Base-by-base conservation (phyloP, 768 basidiomycete species). In the Leccinellum rugosiceps region DNA sequence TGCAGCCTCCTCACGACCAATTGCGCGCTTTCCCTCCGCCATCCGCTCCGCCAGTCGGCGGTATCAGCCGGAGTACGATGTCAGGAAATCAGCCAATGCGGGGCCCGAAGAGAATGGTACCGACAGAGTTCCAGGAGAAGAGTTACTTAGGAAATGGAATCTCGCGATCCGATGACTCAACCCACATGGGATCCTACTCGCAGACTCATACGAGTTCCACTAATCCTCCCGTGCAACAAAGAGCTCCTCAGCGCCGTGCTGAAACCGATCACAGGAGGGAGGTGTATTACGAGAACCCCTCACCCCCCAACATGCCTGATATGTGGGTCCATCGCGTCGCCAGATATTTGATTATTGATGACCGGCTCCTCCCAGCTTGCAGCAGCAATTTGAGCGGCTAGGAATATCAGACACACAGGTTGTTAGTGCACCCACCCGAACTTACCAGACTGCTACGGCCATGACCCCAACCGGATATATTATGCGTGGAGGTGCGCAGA, bases 11-110 rank as follows among this genome's bases (percentile, higher is more conserved):
- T 28, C 63, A 72, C 60, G 79, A 81, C 25, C 76, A 73, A 26
- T 74, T 83, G 64, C 81, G 78, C 14, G 74, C 78, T 9, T 80
- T 80, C 28, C 84, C 80, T 21, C 75, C 77, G 69, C 62, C 69
- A 19, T n/a, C 58, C 10, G 52, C 59, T 30, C 74, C 64, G 31
- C 38, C 65, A 15, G 55, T 59, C 2, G 64, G 62, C 15, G 57
- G 63, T 23, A 34, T 35, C 8, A 17, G 35, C 35, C 35, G 35
- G 35, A 35, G 35, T 38, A 38, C 35, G 17, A 38, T 38, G n/a
- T 17, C 17, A 38, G 8, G 35, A 38, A 38, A 38, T 38, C 35
- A 38, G 17, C 17, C 35, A 38, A n/a, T n/a, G 35, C 6, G 17
- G 17, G 35, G 35, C n/a, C 35, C 17, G 17, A 17, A 17, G 35